These are phyloP conservation scores for Blastocystis sp. DNA, from an alignment of 352 stramenopile species.

Conservation along the genomic window DNA sequence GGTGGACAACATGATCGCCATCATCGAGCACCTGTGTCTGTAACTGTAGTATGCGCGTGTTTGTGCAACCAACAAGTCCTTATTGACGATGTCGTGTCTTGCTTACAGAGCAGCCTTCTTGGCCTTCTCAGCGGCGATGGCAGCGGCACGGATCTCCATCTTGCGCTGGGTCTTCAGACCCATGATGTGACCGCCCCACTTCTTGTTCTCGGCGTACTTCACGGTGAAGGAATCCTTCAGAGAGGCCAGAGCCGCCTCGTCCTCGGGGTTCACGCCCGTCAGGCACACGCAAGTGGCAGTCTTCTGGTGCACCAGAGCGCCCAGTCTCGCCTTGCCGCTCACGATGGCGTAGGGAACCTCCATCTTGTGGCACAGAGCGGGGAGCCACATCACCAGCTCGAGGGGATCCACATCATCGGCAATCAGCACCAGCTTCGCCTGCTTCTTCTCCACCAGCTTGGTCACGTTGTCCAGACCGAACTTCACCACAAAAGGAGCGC, in stretches of 20 bases:
- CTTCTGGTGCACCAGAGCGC: slow-evolving; percentile 96
- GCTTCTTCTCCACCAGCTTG: too few species aligned
- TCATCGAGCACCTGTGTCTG: slow-evolving; percentile 50
- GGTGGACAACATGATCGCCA: slow-evolving; percentile 40
- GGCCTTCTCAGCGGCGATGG: slow-evolving; percentile 77
- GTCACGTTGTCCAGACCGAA: slow-evolving; percentile 92
- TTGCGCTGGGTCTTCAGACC: slow-evolving; percentile 99
- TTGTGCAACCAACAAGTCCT: background rate
- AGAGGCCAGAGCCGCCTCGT: slow-evolving; percentile 91
- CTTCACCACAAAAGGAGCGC: slow-evolving; percentile 86
- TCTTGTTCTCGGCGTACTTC: slow-evolving; percentile 97
- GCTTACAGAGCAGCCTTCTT: background rate
- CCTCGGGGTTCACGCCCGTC: slow-evolving; percentile 94
- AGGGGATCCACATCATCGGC: slow-evolving; percentile 94
- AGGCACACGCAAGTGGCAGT: slow-evolving; percentile 88
- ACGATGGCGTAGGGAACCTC: slow-evolving; percentile 98
- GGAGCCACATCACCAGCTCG: slow-evolving; percentile 77
- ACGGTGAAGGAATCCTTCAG: slow-evolving; percentile 86
- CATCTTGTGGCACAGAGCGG: slow-evolving; percentile 87
- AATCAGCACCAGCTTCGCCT: too few species aligned
- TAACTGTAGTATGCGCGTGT: background rate
- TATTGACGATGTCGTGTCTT: background rate
- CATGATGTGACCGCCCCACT: slow-evolving; percentile 99
- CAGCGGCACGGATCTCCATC: slow-evolving; percentile 94
- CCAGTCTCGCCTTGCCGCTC: slow-evolving; percentile 96